Percentiles rank a stretch among this genome's conserved stretches.
These are phyloP conservation scores for Hanseniaspora occidentalis DNA, from an alignment of 805 yeast genomes.

Conservation along the genomic window DNA sequence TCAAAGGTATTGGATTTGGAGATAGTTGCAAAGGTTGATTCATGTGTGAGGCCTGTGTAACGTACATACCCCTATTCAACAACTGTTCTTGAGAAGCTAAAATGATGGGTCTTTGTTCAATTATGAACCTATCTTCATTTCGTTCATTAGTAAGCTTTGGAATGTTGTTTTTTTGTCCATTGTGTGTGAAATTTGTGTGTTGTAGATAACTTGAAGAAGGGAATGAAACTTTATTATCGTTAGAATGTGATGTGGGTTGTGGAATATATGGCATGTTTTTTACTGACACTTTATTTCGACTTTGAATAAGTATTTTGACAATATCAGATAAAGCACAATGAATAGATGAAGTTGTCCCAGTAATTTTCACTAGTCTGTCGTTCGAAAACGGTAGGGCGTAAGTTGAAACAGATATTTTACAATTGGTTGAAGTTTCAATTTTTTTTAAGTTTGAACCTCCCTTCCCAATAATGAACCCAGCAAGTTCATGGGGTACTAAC, in stretches of 20 bases:
- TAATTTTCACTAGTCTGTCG: constrained; percentile 56
- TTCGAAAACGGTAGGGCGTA: constrained; percentile 62
- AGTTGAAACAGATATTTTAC: constrained; percentile 61
- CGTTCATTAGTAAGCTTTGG: too few species aligned
- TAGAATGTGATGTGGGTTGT: too few species aligned
- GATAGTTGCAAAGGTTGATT: too few species aligned
- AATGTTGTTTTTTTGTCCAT: too few species aligned
- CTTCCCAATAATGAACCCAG: constrained; percentile 74
- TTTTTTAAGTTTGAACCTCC: constrained; percentile 63
- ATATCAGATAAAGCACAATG: too few species aligned
- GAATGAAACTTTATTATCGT: too few species aligned
- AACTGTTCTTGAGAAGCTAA: too few species aligned
- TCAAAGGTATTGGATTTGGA: too few species aligned
- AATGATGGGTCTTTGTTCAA: too few species aligned
- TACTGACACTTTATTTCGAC: constrained; percentile 37
- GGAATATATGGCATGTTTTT: constrained; percentile 27
- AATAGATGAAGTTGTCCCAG: constrained; percentile 81
- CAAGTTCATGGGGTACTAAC: constrained; percentile 64
- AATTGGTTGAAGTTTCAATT: constrained; percentile 73
- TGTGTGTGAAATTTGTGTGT: too few species aligned
- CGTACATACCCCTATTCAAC: not conserved
- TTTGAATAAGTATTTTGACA: constrained; percentile 54
- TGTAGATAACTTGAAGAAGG: too few species aligned
- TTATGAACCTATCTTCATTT: too few species aligned
- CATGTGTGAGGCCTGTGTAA: not conserved